phyloP scores from a whole-genome alignment of 208 protist genomes.

The Acanthamoeba lenticulata region DNA sequence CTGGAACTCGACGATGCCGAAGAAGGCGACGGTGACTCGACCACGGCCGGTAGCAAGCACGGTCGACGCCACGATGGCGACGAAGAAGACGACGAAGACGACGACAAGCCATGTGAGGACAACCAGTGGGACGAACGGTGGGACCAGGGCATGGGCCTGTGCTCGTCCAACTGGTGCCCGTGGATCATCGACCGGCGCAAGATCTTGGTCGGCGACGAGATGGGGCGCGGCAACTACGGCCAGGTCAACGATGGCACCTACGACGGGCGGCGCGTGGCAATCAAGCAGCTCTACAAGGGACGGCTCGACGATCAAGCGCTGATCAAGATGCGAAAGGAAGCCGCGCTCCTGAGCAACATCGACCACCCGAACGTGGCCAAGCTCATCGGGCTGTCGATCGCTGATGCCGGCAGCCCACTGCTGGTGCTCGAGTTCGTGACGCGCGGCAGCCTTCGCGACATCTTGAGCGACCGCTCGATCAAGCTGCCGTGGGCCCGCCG shows the following conservation, averaged over 20 bases:
- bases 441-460: neutral
- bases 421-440: neutral
- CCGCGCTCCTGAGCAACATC: neutral
- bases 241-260: neutral
- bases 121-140: neutral
- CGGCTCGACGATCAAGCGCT: neutral
- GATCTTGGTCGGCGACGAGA: neutral
- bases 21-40: too few relatives aligned
- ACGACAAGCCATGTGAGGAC: neutral
- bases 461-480: neutral
- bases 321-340: neutral
- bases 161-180: conserved; percentile 5
- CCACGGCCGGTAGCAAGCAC: too few relatives aligned
- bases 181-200: neutral
- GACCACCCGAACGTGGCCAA: neutral
- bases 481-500: neutral
- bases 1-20: too few relatives aligned
- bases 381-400: neutral
- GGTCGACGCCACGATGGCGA: too few relatives aligned
- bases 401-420: neutral
- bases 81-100: neutral
- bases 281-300: neutral
- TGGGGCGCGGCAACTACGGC: neutral
- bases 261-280: neutral
- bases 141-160: neutral